Evolutionary conservation across 768 basidiomycete genomes (phyloP), one percentile per base, ranked within the genome.

Genomic region (Lentinula boryana): DNA sequence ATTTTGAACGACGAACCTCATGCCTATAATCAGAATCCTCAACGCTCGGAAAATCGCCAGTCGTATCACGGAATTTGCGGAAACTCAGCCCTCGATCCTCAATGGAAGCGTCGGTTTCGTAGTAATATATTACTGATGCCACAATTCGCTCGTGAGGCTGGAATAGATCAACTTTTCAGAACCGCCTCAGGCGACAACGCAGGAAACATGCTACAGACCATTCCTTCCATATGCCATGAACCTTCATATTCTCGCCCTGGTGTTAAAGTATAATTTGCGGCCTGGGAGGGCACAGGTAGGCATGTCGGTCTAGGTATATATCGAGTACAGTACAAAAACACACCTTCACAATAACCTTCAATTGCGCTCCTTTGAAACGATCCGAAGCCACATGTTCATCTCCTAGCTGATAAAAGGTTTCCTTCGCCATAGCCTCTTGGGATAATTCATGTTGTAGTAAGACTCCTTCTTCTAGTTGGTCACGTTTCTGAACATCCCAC

Each of bases 11-110:
- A 44, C 44, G 5, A 44, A 57, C 41, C 31, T 57, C 40, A 57
- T 43, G 21, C 41, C 18, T 27, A 46, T 43, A 57, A 12, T 32
- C 27, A 21, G 46, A 89, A 73, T 89, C 18, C 89, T 88, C 78
- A 87, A 86, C 79, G 82, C 82, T 10, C 70, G 89, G 88, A 60
- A 80, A 85, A 64, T 74, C 72, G 2, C 78, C 77, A 62, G 64
- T 71, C 31, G 75, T 76, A 38, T 72, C 15, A 68, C 78, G 40
- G 21, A 58, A 50, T 18, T 49, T 58, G 15, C 57, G 44, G n/a
- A 66, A 60, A 52, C 63, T 60, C 8, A 66, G 54, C n/a, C 65
- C 65, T 8, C 18, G 18, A 23, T 66, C 65, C 8, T 32, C 40
- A 12, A 66, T 59, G 32, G 43, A 27, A 13, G 21, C 12, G 53